Evolutionary conservation across 768 basidiomycete genomes (phyloP), one percentile per base, ranked within the genome.

Genomic region (Termitomyces sp.): DNA sequence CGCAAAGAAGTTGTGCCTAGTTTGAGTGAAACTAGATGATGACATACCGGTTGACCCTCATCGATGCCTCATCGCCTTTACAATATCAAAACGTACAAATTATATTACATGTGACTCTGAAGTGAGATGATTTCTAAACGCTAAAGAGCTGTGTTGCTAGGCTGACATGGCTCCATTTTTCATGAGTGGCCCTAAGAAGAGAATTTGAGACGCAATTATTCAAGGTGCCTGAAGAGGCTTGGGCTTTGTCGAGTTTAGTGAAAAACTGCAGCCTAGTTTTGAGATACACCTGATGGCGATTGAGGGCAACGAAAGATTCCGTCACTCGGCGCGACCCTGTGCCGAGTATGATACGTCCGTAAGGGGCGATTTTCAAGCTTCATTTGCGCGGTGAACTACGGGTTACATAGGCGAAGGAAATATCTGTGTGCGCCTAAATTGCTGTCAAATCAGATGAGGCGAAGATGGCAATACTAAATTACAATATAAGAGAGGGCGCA

Each of bases 251-350:
- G 58, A 61, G 54, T 56, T 57, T 59, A 57, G 55, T 46, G 56
- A 58, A 51, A 38, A 54, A 56, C 35, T 52, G 34, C 59, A 54
- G 48, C 53, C 37, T 43, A 41, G 29, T 45, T 51, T 38, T 59
- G 50, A 59, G 58, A 63, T 61, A 58, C 48, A 42, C 60, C 38
- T 57, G 59, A 63, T 63, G 53, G 55, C 51, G 62, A 65, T 65
- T 57, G 62, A 63, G 58, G 54, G 54, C 27, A 31, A 53, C 51
- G 69, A 68, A 67, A 69, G 68, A 71, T 69, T 65, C 67, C 68
- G 65, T 71, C 67, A 69, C 27, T 63, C 70, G 64, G 67, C 64
- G 49, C 57, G 60, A 61, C 62, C 65, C 62, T 63, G 41, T 55
- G 65, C 61, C 56, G 50, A 59, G 43, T 54, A 54, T 61, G 35